Percentiles rank a stretch among this genome's conserved stretches.
These are phyloP conservation scores for Perkinsus chesapeaki DNA, from an alignment of 169 alveolate genomes.

Conservation along the genomic window DNA sequence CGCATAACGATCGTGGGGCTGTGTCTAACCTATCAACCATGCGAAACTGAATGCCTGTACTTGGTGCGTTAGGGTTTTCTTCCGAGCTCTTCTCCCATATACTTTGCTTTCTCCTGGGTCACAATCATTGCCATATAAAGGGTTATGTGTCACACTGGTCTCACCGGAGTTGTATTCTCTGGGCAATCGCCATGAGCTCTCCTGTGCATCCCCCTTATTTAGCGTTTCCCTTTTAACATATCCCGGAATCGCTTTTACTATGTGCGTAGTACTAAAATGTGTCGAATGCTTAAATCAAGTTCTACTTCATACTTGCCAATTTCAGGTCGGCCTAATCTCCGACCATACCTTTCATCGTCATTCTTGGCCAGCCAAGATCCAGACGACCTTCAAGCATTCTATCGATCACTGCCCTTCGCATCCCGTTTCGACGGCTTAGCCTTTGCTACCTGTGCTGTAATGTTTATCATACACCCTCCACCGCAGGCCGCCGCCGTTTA, in stretches of 20 bases:
- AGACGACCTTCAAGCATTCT: background rate
- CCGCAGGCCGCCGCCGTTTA: background rate
- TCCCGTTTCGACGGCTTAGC: background rate
- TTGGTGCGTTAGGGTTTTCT: too few relatives aligned
- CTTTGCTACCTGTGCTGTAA: background rate
- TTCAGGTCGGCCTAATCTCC: background rate
- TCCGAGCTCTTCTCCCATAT: too few relatives aligned
- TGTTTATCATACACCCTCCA: background rate
- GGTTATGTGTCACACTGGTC: background rate
- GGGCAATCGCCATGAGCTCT: background rate
- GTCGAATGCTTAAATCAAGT: background rate
- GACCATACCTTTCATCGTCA: background rate
- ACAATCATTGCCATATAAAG: background rate
- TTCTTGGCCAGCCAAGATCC: background rate
- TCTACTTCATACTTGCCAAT: too few relatives aligned
- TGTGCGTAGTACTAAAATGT: background rate
- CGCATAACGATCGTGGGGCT: too few relatives aligned
- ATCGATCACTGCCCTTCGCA: background rate
- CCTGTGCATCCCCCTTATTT: background rate
- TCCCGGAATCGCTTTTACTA: too few relatives aligned
- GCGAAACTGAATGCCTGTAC: too few relatives aligned
- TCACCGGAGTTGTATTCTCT: background rate
- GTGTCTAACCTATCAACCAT: too few relatives aligned
- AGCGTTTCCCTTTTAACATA: too few relatives aligned
- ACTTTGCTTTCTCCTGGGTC: background rate